Base-by-base conservation (phyloP, 2,329 filamentous ascomycete genomes). In the Amesomyces nigricolor region DNA sequence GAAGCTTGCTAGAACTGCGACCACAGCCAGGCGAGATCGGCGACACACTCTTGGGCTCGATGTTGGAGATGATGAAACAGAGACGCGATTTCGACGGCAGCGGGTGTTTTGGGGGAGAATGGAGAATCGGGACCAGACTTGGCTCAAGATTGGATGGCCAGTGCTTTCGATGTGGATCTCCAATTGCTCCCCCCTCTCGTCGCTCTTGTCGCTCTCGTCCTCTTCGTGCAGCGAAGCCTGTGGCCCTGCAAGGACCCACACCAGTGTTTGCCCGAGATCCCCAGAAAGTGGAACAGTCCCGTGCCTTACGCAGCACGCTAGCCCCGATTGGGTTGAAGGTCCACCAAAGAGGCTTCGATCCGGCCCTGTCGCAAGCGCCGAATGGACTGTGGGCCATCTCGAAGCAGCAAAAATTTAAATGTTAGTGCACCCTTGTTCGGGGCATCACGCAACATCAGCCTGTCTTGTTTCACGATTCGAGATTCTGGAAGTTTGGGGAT, bases 81-180 rank as follows among this genome's bases (percentile, higher is more conserved):
- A 19, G 32, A 54, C 53, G 53, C 58, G 53, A 52, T 50, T 42
- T 52, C 39, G 42, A 45, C 35, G 50, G 4, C 40, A 40, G 39
- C 13, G 48, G 51, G 45, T 54, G 57, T 57, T 58, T 59, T 47
- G 52, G 52, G 53, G 53, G 35, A 49, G 54, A 57, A 53, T 35
- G 50, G 43, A 45, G 47, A 38, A 55, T 58, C 47, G 22, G 22
- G 22, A 26, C 22, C 10, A 35, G 47, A 30, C 40, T 17, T 16
- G 51, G 46, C 47, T 61, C 54, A 61, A 58, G 62, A 63, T 61
- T 61, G 61, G 57, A 63, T 49, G 59, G 57, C 53, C 51, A 35
- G 32, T 35, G 32, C 32, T 35, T 26, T 35, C 53, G 55, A 55
- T 39, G 57, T 61, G 63, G 61, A 62, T 63, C 63, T 64, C 59